Conservation (phyloP, 1,139 yeast species). For the Suhomyces wounanorum region DNA sequence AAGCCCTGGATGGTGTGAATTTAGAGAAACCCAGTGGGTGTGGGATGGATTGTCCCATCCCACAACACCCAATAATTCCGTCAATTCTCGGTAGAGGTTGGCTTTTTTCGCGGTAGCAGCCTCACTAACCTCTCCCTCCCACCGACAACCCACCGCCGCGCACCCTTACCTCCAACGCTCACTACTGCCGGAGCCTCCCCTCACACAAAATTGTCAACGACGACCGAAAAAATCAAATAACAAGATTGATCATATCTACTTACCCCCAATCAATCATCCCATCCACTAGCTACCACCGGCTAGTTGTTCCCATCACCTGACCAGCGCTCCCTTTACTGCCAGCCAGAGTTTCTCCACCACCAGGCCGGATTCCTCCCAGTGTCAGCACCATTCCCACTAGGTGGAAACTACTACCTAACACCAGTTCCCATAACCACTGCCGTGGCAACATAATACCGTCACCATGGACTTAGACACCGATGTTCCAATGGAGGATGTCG, state of each 20-base stretch:
- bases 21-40: too few relatives aligned
- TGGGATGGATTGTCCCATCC: not conserved
- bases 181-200: constrained; percentile 1
- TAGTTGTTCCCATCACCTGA: constrained; percentile 5
- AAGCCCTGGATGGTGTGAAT: not conserved
- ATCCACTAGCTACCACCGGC: constrained; percentile 5
- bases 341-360: not conserved
- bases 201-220: constrained; percentile 11
- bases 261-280: constrained; percentile 9
- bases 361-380: not conserved
- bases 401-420: not conserved
- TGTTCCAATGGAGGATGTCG: constrained; percentile 72
- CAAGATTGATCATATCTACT: constrained; percentile 9
- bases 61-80: not conserved
- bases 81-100: not conserved
- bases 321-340: constrained; percentile 4
- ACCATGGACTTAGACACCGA: constrained; percentile 67
- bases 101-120: not conserved
- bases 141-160: not conserved
- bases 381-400: not conserved
- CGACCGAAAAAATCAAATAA: constrained; percentile 12
- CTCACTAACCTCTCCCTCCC: not conserved
- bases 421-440: not conserved
- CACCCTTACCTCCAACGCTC: not conserved
- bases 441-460: constrained; percentile 1